Evolutionary conservation across 805 yeast species (phyloP).

Genomic region (Naumovozyma baii): DNA sequence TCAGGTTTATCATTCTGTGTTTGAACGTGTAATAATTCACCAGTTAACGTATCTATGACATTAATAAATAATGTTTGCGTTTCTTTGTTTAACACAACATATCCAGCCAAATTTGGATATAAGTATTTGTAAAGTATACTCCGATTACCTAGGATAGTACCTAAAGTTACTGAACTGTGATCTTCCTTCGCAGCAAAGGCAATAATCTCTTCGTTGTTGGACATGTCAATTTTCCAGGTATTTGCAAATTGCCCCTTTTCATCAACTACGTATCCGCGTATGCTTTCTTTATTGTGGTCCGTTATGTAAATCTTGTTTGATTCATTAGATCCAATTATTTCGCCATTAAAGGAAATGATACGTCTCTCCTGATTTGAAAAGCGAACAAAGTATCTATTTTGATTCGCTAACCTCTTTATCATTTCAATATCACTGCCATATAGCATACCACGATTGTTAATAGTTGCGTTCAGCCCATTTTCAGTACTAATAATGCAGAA

Average conservation of each 20-base stretch:
- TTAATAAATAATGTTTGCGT: slow-evolving; percentile 35
- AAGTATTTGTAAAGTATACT: slow-evolving; percentile 76
- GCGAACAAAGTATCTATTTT: slow-evolving; percentile 11
- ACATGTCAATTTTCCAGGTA: slow-evolving; percentile 34
- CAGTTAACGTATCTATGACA: slow-evolving; percentile 61
- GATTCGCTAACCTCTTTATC: slow-evolving; percentile 3
- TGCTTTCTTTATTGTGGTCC: slow-evolving; percentile 13
- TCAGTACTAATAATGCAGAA: neutral
- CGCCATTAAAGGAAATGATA: slow-evolving; percentile 6
- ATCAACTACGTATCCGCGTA: slow-evolving; percentile 23
- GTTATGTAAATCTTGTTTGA: slow-evolving; percentile 13
- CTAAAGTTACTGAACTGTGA: slow-evolving; percentile 47
- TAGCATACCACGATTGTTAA: neutral
- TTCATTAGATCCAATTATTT: neutral
- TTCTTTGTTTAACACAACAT: slow-evolving; percentile 34
- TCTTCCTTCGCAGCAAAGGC: slow-evolving; percentile 33
- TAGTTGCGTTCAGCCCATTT: neutral
- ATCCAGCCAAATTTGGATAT: slow-evolving; percentile 54
- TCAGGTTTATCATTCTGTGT: slow-evolving; percentile 36
- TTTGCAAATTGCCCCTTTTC: slow-evolving; percentile 12
- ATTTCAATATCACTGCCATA: neutral
- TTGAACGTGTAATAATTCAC: slow-evolving; percentile 44
- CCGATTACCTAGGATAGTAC: slow-evolving; percentile 58
- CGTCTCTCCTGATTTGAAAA: slow-evolving; percentile 8
- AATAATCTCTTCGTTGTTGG: slow-evolving; percentile 31